Evolutionary conservation across 805 yeast genomes (phyloP).

Genomic region (Starmerella apis): DNA sequence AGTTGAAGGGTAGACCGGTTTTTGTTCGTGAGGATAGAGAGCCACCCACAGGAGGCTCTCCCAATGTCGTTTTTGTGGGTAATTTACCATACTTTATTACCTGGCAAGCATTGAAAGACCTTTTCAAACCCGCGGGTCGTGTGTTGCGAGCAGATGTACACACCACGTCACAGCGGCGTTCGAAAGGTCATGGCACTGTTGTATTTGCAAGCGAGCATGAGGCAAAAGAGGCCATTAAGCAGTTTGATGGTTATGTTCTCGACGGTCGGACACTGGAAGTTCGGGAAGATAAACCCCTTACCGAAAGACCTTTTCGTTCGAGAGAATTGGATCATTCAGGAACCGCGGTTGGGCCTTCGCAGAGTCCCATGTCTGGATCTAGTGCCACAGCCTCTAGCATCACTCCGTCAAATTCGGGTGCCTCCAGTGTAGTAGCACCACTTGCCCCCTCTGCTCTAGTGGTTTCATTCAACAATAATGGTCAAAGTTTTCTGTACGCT

Average conservation of each 20-base stretch:
- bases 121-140: conserved; percentile 66
- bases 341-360: conserved; percentile 27
- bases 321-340: neutral
- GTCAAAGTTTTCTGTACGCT: conserved; percentile 47
- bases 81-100: conserved; percentile 72
- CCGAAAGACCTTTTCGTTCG: conserved; percentile 13
- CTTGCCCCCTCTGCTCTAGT: neutral
- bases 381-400: neutral
- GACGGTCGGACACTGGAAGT: conserved; percentile 75
- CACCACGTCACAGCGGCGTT: conserved; percentile 55
- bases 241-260: conserved; percentile 55
- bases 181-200: conserved; percentile 81
- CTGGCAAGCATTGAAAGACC: conserved; percentile 79
- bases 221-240: conserved; percentile 60
- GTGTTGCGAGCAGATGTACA: conserved; percentile 77
- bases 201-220: conserved; percentile 54
- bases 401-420: neutral
- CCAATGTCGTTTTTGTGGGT: conserved; percentile 48
- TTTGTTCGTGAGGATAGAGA: conserved; percentile 89
- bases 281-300: conserved; percentile 50
- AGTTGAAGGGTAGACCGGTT: conserved; percentile 62
- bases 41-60: conserved; percentile 35
- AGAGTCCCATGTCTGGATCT: neutral
- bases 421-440: neutral
- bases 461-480: neutral